Percentiles rank a stretch among this genome's conserved stretches.
Evolutionary conservation across 2,329 filamentous ascomycete genomes (phyloP).

Genomic region (Penicillium sp.): DNA sequence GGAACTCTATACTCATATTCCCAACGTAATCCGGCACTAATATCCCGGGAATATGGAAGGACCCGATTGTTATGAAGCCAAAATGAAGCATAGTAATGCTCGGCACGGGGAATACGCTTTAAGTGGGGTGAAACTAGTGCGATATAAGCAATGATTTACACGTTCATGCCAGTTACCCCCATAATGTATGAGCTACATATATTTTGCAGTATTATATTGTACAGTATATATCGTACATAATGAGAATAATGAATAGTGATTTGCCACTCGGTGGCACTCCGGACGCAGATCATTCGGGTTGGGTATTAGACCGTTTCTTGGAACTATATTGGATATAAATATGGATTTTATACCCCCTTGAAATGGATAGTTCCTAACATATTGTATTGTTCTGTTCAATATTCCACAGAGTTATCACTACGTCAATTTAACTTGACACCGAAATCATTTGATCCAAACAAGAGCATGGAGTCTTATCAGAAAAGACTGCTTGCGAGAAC

Average conservation of each 20-base stretch:
- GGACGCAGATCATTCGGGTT: background rate
- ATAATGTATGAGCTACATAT: background rate
- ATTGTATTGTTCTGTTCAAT: background rate
- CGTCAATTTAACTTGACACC: background rate
- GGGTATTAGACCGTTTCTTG: background rate
- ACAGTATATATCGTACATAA: background rate
- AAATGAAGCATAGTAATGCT: slow-evolving; percentile 5
- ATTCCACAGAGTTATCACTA: background rate
- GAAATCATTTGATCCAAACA: background rate
- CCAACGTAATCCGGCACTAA: too few species aligned
- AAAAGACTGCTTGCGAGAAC: slow-evolving; percentile 18
- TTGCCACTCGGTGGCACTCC: background rate
- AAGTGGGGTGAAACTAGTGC: background rate
- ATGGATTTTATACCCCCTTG: background rate
- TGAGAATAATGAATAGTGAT: background rate
- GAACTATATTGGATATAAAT: background rate
- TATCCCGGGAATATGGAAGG: background rate
- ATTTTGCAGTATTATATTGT: background rate
- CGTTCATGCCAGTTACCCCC: background rate
- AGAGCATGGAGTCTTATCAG: background rate
- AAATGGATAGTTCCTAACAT: background rate
- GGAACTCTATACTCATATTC: too few species aligned
- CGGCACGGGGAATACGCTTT: background rate
- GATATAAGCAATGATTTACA: slow-evolving; percentile 1
- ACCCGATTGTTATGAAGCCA: background rate